Percentiles rank a stretch among this genome's conserved stretches.
Conservation (phyloP, 345 rosid species). For the Syzygium aqueum region DNA sequence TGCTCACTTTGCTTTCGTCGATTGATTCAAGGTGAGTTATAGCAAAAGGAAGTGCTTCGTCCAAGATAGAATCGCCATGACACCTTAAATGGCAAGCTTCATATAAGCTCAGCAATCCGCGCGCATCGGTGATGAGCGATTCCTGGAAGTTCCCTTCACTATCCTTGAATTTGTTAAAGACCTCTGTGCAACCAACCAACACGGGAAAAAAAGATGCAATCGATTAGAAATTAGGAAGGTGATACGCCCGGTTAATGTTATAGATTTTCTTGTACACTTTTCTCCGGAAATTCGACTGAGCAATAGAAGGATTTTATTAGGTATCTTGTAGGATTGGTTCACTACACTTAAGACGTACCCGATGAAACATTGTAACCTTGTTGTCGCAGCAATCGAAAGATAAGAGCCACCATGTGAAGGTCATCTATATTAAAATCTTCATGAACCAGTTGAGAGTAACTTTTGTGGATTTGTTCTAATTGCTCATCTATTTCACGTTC, state of each 20-base stretch:
- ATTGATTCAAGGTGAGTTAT: background rate
- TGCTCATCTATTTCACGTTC: slow-evolving; percentile 1
- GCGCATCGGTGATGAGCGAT: background rate
- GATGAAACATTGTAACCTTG: background rate
- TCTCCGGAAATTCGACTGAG: background rate
- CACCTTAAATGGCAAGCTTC: slow-evolving; percentile 3
- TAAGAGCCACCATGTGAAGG: background rate
- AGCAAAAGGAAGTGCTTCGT: slow-evolving; percentile 9
- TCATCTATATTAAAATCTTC: background rate
- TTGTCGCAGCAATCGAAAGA: slow-evolving; percentile 3
- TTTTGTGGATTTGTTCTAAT: background rate
- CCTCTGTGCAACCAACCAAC: background rate
- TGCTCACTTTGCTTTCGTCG: background rate
- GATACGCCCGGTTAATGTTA: background rate
- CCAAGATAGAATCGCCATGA: slow-evolving; percentile 5
- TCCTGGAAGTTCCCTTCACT: background rate
- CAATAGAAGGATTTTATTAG: background rate
- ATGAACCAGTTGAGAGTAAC: background rate
- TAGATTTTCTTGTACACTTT: background rate
- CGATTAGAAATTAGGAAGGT: background rate
- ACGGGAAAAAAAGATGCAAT: background rate
- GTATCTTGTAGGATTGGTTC: background rate
- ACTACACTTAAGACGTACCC: background rate
- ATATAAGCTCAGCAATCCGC: background rate
- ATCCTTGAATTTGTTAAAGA: slow-evolving; percentile 4